Evolutionary conservation across 768 basidiomycete species (phyloP).

Genomic region (Clavaria fumosa): DNA sequence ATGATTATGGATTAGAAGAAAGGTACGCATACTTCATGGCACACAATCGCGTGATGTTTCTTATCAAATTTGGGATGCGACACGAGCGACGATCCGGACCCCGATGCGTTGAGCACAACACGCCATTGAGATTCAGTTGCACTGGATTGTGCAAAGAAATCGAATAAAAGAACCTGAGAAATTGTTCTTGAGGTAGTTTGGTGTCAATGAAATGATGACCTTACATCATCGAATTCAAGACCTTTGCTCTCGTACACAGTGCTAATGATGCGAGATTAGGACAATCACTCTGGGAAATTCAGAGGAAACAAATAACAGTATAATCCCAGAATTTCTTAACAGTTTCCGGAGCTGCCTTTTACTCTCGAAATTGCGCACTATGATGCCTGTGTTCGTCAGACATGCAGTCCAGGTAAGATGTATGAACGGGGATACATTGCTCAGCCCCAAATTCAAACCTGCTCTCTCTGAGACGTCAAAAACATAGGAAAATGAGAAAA

Average conservation of each 20-base stretch:
- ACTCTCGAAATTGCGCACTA: constrained; percentile 48
- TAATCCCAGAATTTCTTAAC: constrained; percentile 42
- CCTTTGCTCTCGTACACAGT: constrained; percentile 54
- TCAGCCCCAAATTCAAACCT: constrained; percentile 45
- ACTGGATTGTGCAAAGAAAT: constrained; percentile 57
- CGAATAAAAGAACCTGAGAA: constrained; percentile 51
- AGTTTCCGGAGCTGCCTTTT: constrained; percentile 29
- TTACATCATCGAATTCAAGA: constrained; percentile 49
- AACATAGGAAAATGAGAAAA: not conserved
- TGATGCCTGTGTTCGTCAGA: constrained; percentile 31
- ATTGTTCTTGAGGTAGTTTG: not conserved
- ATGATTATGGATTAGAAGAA: not conserved
- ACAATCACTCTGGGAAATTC: not conserved
- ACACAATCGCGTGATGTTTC: constrained; percentile 36
- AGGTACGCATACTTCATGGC: constrained; percentile 37
- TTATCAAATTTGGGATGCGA: constrained; percentile 34
- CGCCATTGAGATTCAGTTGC: constrained; percentile 42
- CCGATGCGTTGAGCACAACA: constrained; percentile 31
- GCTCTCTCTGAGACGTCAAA: constrained; percentile 21
- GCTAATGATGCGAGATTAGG: constrained; percentile 19
- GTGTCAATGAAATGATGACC: constrained; percentile 1
- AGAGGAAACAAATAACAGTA: constrained; percentile 26
- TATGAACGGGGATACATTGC: constrained; percentile 44
- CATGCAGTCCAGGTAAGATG: not conserved
- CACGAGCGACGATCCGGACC: constrained; percentile 11